Conservation (phyloP, 2,329 filamentous ascomycete genomes). For the Lomentospora prolificans region DNA sequence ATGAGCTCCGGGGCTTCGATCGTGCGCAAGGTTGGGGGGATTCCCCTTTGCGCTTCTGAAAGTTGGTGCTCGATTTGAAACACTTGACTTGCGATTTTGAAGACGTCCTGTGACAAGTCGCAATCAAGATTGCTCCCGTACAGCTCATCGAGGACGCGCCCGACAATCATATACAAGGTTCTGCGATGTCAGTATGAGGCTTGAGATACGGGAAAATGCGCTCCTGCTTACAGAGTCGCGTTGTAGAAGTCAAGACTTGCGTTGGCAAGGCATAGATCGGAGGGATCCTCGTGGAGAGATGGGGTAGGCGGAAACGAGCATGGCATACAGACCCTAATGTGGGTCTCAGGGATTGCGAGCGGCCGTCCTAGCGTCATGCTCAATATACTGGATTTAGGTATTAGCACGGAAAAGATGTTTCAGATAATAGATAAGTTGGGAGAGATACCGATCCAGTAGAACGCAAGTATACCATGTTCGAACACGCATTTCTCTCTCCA, state of each 20-base stretch:
- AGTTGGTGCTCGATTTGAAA: conserved; percentile 3
- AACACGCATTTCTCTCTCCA: conserved; percentile 1
- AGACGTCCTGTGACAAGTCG: neutral
- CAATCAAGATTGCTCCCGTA: conserved; percentile 6
- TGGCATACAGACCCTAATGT: neutral
- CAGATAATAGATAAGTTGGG: neutral
- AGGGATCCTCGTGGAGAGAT: neutral
- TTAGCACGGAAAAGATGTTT: too few species aligned
- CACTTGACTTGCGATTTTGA: neutral
- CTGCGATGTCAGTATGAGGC: neutral
- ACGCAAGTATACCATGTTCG: conserved; percentile 5
- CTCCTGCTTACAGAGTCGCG: neutral
- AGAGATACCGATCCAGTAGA: conserved; percentile 3
- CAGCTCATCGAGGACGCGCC: neutral
- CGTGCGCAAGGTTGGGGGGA: neutral
- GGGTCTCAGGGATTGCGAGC: neutral
- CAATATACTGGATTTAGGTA: neutral
- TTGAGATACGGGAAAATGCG: neutral
- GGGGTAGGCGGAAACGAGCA: neutral
- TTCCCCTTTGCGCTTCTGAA: neutral
- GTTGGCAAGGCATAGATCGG: conserved; percentile 1
- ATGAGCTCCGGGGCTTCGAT: neutral
- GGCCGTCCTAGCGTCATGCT: conserved; percentile 7
- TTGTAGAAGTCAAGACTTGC: conserved; percentile 1
- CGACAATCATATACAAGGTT: conserved; percentile 2